These are phyloP conservation scores for Pichia sp. DNA, from an alignment of 1,139 yeast genomes.

Conservation along the genomic window DNA sequence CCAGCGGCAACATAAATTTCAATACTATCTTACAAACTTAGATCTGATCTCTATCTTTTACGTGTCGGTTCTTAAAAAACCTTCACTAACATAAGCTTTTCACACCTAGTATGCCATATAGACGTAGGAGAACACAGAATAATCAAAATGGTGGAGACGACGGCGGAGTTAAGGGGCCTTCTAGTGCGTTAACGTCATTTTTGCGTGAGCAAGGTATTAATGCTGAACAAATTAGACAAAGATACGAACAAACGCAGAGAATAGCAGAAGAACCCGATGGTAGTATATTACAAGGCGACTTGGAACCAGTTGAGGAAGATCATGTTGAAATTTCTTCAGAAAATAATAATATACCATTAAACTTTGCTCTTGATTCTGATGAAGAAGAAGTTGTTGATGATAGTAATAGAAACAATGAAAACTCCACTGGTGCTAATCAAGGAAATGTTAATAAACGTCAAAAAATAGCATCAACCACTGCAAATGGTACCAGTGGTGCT, in stretches of 20 bases:
- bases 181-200: constrained; percentile 73
- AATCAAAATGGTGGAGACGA: constrained; percentile 1
- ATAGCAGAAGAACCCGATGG: constrained; percentile 12
- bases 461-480: constrained; percentile 16
- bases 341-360: constrained; percentile 1
- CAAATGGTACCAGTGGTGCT: constrained; percentile 31
- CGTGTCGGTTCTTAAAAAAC: background rate
- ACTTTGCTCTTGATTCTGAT: constrained; percentile 21
- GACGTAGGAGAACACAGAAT: constrained; percentile 12
- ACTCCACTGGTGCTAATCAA: constrained; percentile 3
- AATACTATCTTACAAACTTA: no score
- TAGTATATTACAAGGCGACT: background rate
- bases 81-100: no score
- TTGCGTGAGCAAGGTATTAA: constrained; percentile 78
- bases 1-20: background rate
- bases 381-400: constrained; percentile 35
- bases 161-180: constrained; percentile 62
- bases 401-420: constrained; percentile 34
- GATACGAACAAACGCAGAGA: constrained; percentile 40
- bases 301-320: constrained; percentile 2
- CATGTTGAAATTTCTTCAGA: background rate
- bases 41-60: background rate
- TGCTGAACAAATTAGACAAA: constrained; percentile 66
- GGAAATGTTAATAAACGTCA: background rate
- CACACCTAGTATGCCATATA: constrained; percentile 18